Percentiles rank a stretch among this genome's conserved stretches.
phyloP scores from a whole-genome alignment of 208 protist species.

The Leptomonas pyrrhocoris region DNA sequence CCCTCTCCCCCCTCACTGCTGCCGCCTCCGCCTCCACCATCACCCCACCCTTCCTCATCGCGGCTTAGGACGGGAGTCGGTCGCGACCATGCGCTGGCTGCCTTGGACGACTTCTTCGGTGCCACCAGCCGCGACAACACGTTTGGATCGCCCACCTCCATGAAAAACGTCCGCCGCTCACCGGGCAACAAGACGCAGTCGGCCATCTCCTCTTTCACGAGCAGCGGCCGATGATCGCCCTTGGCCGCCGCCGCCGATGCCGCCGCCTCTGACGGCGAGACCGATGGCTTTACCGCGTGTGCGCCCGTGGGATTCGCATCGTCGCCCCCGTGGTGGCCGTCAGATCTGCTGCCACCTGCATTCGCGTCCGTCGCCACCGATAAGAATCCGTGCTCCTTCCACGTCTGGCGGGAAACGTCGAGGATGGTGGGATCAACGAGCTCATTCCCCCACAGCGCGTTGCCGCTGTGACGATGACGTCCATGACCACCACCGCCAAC shows the following conservation, averaged over 20 bases:
- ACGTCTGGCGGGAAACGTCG: slow-evolving; percentile 25
- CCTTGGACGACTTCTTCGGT: slow-evolving; percentile 1
- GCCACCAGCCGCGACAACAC: slow-evolving; percentile 21
- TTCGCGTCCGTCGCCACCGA: slow-evolving; percentile 6
- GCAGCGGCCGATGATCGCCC: slow-evolving; percentile 24
- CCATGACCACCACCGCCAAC: neutral
- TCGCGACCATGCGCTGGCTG: neutral
- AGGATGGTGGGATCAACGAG: slow-evolving; percentile 18
- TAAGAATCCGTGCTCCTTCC: slow-evolving; percentile 22
- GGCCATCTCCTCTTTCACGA: slow-evolving; percentile 39
- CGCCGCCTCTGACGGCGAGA: neutral
- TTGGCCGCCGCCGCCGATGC: neutral
- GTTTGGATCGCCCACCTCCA: slow-evolving; percentile 33
- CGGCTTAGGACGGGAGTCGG: neutral
- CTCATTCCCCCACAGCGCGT: slow-evolving; percentile 16
- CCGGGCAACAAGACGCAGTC: slow-evolving; percentile 60
- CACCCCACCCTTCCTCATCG: neutral
- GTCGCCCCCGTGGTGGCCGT: neutral
- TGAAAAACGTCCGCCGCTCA: slow-evolving; percentile 33
- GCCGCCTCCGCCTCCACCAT: neutral
- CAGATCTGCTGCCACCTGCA: neutral
- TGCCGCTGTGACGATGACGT: slow-evolving; percentile 10
- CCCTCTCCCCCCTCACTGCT: neutral
- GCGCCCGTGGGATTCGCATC: neutral
- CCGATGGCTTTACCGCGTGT: neutral